Evolutionary conservation across 129 eudicot species (phyloP).

Genomic region (Ambrosia artemisiifolia): DNA sequence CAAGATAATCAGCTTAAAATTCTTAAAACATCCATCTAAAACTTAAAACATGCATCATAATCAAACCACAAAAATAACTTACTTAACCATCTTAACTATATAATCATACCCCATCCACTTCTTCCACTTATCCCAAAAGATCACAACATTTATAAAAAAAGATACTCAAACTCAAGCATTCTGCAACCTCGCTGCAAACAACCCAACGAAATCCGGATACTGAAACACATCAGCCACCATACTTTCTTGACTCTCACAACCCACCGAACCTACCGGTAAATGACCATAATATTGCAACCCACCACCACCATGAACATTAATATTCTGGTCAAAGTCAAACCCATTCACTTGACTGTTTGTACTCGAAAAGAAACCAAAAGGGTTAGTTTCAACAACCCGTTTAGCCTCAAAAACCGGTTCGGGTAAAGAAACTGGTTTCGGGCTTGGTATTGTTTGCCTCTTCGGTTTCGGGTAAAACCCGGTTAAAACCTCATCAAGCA

Average conservation of each 20-base stretch:
- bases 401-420: neutral
- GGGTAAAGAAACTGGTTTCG: neutral
- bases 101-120: neutral
- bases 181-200: constrained; percentile 44
- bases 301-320: constrained; percentile 10
- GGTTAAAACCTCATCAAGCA: constrained; percentile 52
- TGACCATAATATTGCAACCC: constrained; percentile 21
- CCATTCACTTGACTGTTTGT: neutral
- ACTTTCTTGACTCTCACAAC: constrained; percentile 25
- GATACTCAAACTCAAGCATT: constrained; percentile 31
- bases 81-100: no score
- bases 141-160: neutral
- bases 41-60: neutral
- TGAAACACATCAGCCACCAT: constrained; percentile 47
- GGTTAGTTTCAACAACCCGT: constrained; percentile 10
- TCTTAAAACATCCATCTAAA: neutral
- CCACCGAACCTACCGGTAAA: neutral
- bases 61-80: no score
- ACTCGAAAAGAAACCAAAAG: constrained; percentile 23
- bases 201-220: constrained; percentile 43
- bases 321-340: constrained; percentile 17
- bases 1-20: neutral
- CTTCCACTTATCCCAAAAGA: neutral
- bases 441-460: constrained; percentile 8
- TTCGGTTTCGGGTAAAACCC: constrained; percentile 64